Base-by-base conservation (phyloP, 2,329 filamentous ascomycete genomes). In the Penicillium expansum region DNA sequence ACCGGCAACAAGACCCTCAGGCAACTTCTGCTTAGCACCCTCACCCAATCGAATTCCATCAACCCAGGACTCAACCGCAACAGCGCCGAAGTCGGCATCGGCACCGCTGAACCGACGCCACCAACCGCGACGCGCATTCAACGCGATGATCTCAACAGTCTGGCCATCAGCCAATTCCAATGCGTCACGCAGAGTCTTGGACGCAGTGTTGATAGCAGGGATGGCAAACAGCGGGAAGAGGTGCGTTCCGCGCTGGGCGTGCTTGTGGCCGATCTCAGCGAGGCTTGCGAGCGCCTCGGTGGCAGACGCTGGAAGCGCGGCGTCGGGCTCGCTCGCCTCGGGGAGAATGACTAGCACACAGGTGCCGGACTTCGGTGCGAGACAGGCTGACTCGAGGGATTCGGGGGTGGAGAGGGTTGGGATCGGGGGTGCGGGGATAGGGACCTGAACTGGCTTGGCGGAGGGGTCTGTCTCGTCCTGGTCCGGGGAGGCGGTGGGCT, bases 11-110 rank as follows among this genome's bases (percentile, higher is more conserved):
- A 90, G 67, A 2, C 80, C 83, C 57, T 83, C 82, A 0, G 90
- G 89, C 41, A 94, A 73, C 77, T 87, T 90, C 67, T 86, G 82
- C 81, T 93, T 97, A 57, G 83, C 77, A 2, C 91, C 89, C 70
- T 97, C 93, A 51, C 92, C 91, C 80, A 99, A 83, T 37, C 91
- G 87, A 60, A 97, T 91, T n/a, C 85, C 82, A 69, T 99, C 94
- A 57, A 99, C 85, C 91, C 93, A 99, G 60, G 79, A 78, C 77
- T 96, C 91, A 30, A 99, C 78, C 27, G 82, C 83, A 52, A 83
- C 79, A 24, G 80, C 70, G 4, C 67, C 64, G 44, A 68, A 76
- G 53, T 83, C 84, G 43, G 29, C 51, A 39, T 86, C 86, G 16
- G 76, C 72, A 9, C 76, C 73, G 47, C 84, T 77, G 72, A 90